Evolutionary conservation across 1,284 basidiomycete species (phyloP), one percentile per base, ranked within the genome.

Genomic region (Microbotryomycetes sp.): DNA sequence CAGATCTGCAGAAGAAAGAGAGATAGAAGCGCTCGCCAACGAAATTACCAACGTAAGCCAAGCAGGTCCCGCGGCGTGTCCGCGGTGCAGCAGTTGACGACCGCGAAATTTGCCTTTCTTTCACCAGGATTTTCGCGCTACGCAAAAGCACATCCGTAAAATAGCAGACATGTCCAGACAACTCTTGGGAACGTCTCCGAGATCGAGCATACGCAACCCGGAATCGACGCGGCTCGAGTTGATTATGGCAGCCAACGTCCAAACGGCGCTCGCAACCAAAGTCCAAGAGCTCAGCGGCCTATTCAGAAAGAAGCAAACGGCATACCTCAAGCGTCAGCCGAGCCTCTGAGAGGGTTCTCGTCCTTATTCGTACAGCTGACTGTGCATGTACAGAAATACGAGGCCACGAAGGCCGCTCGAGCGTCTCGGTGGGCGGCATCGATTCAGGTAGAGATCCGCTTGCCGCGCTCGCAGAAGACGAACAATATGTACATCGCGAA

Each of bases 261-360:
- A 98, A 76, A 85, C 92, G 30, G 93, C 87, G 13, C 82, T 98
- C 45, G 96, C 96, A 23, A 91, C 89, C 26, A 89, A 91, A 73
- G 85, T 97, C 11, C 96, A 98, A 78, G 89, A 92, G 70, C 80
- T 93, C 53, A 93, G 89, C 71, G 88, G 86, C 23, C 80, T 85
- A n/a, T 98, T 99, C 74, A 82, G 96, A 62, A 97, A 94, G 80
- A 97, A 96, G 79, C 96, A 99, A 77, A 84, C 89, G 59, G 86
- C 93, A 30, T 98, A 98, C 76, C 88, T 99, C 85, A 88, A 94
- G 77, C 91, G 93, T 94, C 30, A 61, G 65, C 46, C 56, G 24
- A 48, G 50, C 59, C 41, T 61, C 15, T 7, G n/a, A 28, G 13
- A 9, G 27, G 3, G n/a, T 45, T 11, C 13, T 11, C 41, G n/a